Conservation (phyloP, 805 yeast species). For the Schwanniomyces vanrijiae region DNA sequence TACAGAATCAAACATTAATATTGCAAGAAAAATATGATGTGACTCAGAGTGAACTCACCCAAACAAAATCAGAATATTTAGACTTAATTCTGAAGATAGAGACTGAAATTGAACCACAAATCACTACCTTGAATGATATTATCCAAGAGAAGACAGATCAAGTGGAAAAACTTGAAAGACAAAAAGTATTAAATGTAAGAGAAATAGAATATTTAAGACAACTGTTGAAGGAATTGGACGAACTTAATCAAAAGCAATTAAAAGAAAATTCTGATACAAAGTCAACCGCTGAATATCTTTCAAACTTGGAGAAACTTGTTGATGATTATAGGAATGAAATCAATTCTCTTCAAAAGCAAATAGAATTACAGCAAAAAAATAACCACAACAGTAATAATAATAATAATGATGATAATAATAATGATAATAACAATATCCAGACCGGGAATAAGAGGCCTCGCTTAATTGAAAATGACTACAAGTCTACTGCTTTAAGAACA, state of each 20-base stretch:
- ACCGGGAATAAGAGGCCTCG: slow-evolving; percentile 25
- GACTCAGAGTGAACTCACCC: slow-evolving; percentile 17
- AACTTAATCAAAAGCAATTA: slow-evolving; percentile 17
- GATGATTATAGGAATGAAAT: slow-evolving; percentile 57
- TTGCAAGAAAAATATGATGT: slow-evolving; percentile 38
- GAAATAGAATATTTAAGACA: slow-evolving; percentile 60
- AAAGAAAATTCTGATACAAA: slow-evolving; percentile 24
- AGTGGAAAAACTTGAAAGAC: slow-evolving; percentile 47
- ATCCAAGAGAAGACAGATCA: slow-evolving; percentile 12
- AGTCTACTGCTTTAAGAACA: slow-evolving; percentile 6
- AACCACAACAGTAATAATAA: slow-evolving; percentile 3
- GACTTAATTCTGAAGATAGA: slow-evolving; percentile 9
- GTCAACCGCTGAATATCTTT: slow-evolving; percentile 35
- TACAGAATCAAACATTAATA: slow-evolving; percentile 29
- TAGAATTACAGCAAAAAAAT: neutral
- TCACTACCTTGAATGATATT: slow-evolving; percentile 12
- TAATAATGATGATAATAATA: no score
- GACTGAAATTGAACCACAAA: slow-evolving; percentile 11
- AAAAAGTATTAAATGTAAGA: slow-evolving; percentile 50
- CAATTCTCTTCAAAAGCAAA: slow-evolving; percentile 35
- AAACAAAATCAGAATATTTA: slow-evolving; percentile 14
- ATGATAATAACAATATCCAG: slow-evolving; percentile 14
- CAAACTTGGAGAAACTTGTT: slow-evolving; percentile 47
- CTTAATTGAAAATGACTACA: slow-evolving; percentile 16
- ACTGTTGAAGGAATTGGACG: slow-evolving; percentile 53